Conservation (phyloP, 768 basidiomycete species). For the Lepiota subincarnata region DNA sequence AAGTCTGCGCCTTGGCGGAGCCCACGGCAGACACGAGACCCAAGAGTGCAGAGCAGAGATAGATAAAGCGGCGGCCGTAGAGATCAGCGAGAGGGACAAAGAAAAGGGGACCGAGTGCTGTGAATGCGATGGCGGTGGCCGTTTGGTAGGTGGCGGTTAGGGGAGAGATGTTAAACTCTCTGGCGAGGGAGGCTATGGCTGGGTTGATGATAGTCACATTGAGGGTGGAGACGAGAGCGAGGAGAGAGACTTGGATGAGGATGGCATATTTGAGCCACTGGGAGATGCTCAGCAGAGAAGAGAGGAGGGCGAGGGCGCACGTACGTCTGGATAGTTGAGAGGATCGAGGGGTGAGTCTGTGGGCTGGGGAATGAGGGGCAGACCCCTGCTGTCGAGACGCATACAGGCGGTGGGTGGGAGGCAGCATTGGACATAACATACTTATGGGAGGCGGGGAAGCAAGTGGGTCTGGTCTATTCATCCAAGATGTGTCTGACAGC, state of each 20-base stretch:
- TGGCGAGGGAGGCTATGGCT: background rate
- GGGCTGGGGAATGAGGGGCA: slow-evolving; percentile 41
- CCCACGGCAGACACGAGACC: slow-evolving; percentile 27
- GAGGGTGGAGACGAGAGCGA: background rate
- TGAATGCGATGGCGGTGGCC: background rate
- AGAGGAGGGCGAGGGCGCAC: background rate
- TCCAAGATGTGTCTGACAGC: slow-evolving; percentile 11
- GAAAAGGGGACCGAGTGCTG: background rate
- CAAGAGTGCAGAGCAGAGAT: slow-evolving; percentile 28
- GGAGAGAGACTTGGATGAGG: background rate
- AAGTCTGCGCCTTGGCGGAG: slow-evolving; percentile 28
- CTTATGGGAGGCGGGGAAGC: background rate
- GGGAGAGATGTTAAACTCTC: background rate
- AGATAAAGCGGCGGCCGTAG: slow-evolving; percentile 12
- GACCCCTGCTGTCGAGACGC: slow-evolving; percentile 31
- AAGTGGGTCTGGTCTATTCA: slow-evolving; percentile 4
- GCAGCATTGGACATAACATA: too few species aligned
- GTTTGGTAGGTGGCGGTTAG: background rate
- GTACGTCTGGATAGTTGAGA: slow-evolving; percentile 7
- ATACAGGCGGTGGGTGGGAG: too few species aligned
- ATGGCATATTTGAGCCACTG: slow-evolving; percentile 3
- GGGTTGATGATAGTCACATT: background rate
- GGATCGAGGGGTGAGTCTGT: slow-evolving; percentile 23
- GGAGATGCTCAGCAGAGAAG: too few species aligned
- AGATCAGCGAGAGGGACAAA: background rate